Conservation (phyloP, 768 basidiomycete genomes). For the Chalciporus pseudorubinellus region DNA sequence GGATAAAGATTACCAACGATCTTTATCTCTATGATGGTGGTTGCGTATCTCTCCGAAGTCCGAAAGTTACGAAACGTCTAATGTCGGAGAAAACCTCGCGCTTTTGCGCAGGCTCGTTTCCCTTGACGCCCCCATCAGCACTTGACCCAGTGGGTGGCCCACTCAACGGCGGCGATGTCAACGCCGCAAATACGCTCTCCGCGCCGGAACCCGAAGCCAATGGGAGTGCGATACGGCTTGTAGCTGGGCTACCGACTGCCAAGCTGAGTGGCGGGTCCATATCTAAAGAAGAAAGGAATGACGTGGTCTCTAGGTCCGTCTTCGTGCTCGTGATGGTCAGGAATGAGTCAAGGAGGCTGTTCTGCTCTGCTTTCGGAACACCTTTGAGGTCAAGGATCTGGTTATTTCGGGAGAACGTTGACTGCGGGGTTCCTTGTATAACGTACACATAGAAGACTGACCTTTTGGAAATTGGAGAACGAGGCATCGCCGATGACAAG, state of each 20-base stretch:
- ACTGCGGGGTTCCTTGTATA: constrained; percentile 9
- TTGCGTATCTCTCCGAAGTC: constrained; percentile 67
- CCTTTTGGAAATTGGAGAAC: constrained; percentile 98
- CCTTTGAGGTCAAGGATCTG: constrained; percentile 96
- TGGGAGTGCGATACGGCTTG: constrained; percentile 59
- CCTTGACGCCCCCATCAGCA: constrained; percentile 37
- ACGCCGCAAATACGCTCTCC: constrained; percentile 58
- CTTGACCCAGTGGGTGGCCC: constrained; percentile 65
- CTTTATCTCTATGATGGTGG: constrained; percentile 21
- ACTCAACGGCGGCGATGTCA: constrained; percentile 59
- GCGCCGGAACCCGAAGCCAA: constrained; percentile 32
- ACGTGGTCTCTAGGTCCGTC: constrained; percentile 81
- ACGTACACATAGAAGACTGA: constrained; percentile 27
- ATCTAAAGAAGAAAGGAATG: constrained; percentile 90
- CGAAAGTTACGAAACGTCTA: constrained; percentile 85
- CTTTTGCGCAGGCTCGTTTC: constrained; percentile 46
- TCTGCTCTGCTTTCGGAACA: constrained; percentile 81
- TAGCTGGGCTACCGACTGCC: constrained; percentile 63
- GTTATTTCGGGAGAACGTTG: background rate
- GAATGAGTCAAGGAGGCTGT: constrained; percentile 88
- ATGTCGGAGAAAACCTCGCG: constrained; percentile 88
- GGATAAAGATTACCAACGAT: background rate
- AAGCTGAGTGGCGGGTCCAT: constrained; percentile 80
- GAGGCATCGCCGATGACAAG: constrained; percentile 92
- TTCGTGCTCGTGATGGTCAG: constrained; percentile 91